Evolutionary conservation across 805 yeast genomes (phyloP).

Genomic region (Blastobotrys chiropterorum): DNA sequence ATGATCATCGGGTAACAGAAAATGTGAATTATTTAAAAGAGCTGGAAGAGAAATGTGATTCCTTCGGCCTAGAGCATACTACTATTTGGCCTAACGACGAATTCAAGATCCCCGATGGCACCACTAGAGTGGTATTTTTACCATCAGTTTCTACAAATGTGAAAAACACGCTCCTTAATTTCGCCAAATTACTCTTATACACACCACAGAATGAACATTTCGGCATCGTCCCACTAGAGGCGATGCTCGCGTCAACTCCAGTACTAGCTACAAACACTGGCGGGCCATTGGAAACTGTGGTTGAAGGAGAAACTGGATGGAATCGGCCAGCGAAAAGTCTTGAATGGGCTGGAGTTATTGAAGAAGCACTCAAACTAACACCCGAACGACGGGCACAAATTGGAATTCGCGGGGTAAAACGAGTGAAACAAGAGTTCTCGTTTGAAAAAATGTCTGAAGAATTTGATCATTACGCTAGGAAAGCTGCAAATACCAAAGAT

Average conservation of each 20-base stretch:
- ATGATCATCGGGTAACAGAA: conserved; percentile 67
- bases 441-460: conserved; percentile 26
- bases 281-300: conserved; percentile 84
- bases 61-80: conserved; percentile 34
- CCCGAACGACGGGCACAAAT: conserved; percentile 18
- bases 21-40: conserved; percentile 67
- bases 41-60: conserved; percentile 44
- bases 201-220: conserved; percentile 93
- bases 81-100: background rate
- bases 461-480: conserved; percentile 18
- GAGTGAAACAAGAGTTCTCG: conserved; percentile 31
- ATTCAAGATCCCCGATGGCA: conserved; percentile 9
- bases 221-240: conserved; percentile 96
- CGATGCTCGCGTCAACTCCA: conserved; percentile 78
- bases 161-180: conserved; percentile 55
- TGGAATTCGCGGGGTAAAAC: conserved; percentile 30
- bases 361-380: conserved; percentile 20
- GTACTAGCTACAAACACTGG: conserved; percentile 85
- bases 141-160: conserved; percentile 70
- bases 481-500: background rate
- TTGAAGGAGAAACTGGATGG: conserved; percentile 37
- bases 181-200: conserved; percentile 60
- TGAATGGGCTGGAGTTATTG: conserved; percentile 33
- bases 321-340: conserved; percentile 27
- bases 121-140: conserved; percentile 56